Evolutionary conservation across 2,329 filamentous ascomycete species (phyloP), one percentile per base, ranked within the genome.

Genomic region (Diaporthe nobilis): DNA sequence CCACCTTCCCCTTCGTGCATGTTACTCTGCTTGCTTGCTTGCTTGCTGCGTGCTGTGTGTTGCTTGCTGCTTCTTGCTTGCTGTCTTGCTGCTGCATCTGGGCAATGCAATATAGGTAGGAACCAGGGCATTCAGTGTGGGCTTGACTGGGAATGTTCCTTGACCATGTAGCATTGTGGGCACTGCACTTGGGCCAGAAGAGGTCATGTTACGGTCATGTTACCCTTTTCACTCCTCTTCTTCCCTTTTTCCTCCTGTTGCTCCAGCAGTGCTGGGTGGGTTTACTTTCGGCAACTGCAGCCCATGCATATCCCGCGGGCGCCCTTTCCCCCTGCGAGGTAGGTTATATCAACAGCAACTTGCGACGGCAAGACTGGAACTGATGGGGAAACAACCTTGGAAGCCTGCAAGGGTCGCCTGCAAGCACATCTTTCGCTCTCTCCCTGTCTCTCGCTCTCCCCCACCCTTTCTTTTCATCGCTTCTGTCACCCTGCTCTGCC

Each of bases 201-300:
- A 47, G 22, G 39, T 25, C 60, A 42, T 42, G 58, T 61, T 61
- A 22, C 60, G 58, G n/a, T 8, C 39, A 65, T 65, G 39, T 34
- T 28, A 63, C 60, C 34, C 37, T 63, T 42, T 60, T 44, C 7
- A n/a, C 60, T 44, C 28, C 28, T 20, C 55, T 39, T 39, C 37
- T 25, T 28, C 20, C 17, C 28, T 15, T 44, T 13, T 44, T 8
- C 60, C 13, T 34, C 25, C 42, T 65, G 42, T 49, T 31, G 42
- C 42, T 34, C 25, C 15, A 15, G 8, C 42, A 34, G 22, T 47
- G 42, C 17, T 31, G 20, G 34, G 25, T 44, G 8, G 28, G 25
- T 65, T 65, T 65, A 47, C 61, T 49, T 49, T 65, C 39, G 61
- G 61, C 61, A 65, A 44, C 61, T 65, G 61, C 61, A 65, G 60